These are phyloP conservation scores for Nakataea oryzae DNA, from an alignment of 2,329 filamentous ascomycete genomes.

Conservation along the genomic window DNA sequence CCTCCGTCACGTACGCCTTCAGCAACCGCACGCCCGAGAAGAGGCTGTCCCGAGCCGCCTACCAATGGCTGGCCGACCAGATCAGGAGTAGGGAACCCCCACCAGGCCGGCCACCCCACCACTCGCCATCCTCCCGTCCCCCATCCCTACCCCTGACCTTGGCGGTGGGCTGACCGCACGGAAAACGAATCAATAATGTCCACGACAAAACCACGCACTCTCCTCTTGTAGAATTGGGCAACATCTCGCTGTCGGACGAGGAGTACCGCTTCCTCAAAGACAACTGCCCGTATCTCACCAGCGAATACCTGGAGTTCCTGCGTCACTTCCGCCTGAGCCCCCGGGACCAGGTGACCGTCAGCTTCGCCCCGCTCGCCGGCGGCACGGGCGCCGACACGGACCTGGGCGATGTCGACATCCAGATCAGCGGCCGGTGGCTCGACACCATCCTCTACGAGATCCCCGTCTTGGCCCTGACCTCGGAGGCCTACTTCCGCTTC, in stretches of 20 bases:
- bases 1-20: constrained; percentile 81
- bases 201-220: not conserved
- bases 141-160: not conserved
- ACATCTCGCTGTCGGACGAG: constrained; percentile 67
- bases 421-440: constrained; percentile 75
- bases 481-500: constrained; percentile 96
- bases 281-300: constrained; percentile 70
- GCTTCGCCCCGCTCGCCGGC: constrained; percentile 46
- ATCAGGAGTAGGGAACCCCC: constrained; percentile 54
- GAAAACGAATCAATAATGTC: not conserved
- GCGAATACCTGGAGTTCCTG: constrained; percentile 72
- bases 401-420: constrained; percentile 65
- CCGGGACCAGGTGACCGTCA: constrained; percentile 64
- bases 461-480: constrained; percentile 80
- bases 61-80: constrained; percentile 75
- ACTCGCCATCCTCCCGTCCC: constrained; percentile 27
- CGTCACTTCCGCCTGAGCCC: constrained; percentile 73
- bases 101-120: constrained; percentile 11
- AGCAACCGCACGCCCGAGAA: constrained; percentile 94
- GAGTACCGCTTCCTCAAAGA: constrained; percentile 71
- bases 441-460: constrained; percentile 98
- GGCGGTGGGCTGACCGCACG: not conserved
- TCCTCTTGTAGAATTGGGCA: constrained; percentile 50
- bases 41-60: constrained; percentile 75
- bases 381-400: constrained; percentile 55